Percentiles rank a stretch among this genome's conserved stretches.
Evolutionary conservation across 805 yeast species (phyloP).

Genomic region (Saccharomycopsis fermentans): DNA sequence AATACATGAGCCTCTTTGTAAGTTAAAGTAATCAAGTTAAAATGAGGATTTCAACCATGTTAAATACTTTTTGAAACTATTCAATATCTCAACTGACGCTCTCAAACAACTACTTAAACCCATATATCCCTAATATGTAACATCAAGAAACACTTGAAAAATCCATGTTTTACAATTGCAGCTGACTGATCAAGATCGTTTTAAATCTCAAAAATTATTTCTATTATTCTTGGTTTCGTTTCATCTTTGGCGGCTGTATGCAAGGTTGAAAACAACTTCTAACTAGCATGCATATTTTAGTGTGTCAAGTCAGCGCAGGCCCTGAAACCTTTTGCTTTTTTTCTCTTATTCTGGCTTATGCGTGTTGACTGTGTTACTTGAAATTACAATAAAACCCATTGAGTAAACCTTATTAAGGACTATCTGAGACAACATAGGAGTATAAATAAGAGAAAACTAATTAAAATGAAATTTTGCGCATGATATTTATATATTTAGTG

Average conservation of each 20-base stretch:
- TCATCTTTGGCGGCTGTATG: background rate
- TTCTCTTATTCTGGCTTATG: background rate
- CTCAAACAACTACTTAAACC: too few species aligned
- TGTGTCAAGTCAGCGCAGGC: background rate
- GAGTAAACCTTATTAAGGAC: background rate
- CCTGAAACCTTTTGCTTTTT: background rate
- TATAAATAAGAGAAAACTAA: too few species aligned
- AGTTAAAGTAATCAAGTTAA: too few species aligned
- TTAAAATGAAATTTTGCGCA: too few species aligned
- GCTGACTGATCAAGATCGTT: background rate
- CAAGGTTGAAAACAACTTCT: background rate
- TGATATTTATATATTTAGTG: too few species aligned
- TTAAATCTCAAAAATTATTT: background rate
- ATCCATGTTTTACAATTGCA: background rate
- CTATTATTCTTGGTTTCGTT: background rate
- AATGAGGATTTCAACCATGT: too few species aligned
- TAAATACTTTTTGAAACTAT: too few species aligned
- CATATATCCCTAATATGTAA: too few species aligned
- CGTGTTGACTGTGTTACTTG: background rate
- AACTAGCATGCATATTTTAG: background rate
- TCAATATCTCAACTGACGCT: too few species aligned
- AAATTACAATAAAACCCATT: background rate
- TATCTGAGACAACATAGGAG: background rate
- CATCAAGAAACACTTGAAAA: background rate
- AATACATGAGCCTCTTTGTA: too few species aligned